A percentile compares a stretch with the other conserved stretches of the same genome.
Conservation (phyloP, 2,329 filamentous ascomycete genomes). For the Basipetospora chlamydospora region DNA sequence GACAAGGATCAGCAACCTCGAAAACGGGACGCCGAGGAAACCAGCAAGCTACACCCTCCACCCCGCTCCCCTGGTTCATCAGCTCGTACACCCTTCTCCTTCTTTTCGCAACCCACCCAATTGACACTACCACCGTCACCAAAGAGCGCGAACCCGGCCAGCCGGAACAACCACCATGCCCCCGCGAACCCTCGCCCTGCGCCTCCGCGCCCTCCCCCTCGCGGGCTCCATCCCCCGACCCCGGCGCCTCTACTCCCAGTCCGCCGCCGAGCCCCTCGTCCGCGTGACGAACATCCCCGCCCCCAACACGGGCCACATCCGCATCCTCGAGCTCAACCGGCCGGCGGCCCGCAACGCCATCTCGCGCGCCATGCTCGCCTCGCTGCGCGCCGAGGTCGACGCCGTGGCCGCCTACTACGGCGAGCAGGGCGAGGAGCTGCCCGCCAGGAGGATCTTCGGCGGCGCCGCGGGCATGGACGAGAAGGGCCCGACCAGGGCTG, state of each 20-base stretch:
- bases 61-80: too few species aligned
- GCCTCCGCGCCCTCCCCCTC: neutral
- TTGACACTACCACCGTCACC: too few species aligned
- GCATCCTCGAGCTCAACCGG: slow-evolving; percentile 75
- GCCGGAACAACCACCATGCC: slow-evolving; percentile 1
- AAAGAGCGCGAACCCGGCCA: too few species aligned
- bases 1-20: too few species aligned
- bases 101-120: too few species aligned
- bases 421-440: slow-evolving; percentile 35
- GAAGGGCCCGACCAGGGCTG: slow-evolving; percentile 53
- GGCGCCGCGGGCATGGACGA: slow-evolving; percentile 28
- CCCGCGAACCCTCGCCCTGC: slow-evolving; percentile 2
- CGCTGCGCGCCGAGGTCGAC: slow-evolving; percentile 59
- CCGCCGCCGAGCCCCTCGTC: slow-evolving; percentile 38
- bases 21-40: too few species aligned
- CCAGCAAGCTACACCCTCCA: too few species aligned
- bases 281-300: slow-evolving; percentile 63
- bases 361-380: slow-evolving; percentile 59
- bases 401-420: slow-evolving; percentile 53
- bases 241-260: slow-evolving; percentile 25
- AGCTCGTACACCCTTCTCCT: too few species aligned
- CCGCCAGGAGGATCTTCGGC: slow-evolving; percentile 24
- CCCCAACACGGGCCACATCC: slow-evolving; percentile 68
- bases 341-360: slow-evolving; percentile 82
- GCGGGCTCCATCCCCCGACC: neutral